Conservation (phyloP, 2,329 filamentous ascomycete genomes). For the Cadophora luteo-olivacea region DNA sequence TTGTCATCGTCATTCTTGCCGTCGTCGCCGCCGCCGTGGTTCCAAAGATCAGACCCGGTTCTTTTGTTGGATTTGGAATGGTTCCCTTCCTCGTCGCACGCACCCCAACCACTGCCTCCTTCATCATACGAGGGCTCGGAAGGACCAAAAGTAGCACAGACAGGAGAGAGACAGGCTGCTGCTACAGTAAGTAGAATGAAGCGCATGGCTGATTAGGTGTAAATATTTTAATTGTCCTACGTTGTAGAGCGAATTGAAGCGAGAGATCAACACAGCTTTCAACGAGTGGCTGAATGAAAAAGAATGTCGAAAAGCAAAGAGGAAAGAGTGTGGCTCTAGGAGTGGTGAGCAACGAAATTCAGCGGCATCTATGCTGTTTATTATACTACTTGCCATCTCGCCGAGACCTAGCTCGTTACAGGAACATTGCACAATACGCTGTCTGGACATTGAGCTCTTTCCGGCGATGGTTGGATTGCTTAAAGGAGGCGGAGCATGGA, state of each 20-base stretch:
- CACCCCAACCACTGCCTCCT: not conserved
- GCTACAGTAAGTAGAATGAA: not conserved
- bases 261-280: not conserved
- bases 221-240: not conserved
- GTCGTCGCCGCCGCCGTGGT: not conserved
- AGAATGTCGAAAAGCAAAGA: not conserved
- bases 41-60: not conserved
- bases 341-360: not conserved
- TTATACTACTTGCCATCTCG: not conserved
- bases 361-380: not conserved
- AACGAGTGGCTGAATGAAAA: not conserved
- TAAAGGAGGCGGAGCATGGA: conserved; percentile 18
- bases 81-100: not conserved
- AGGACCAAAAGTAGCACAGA: conserved; percentile 4
- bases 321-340: not conserved
- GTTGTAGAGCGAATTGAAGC: not conserved
- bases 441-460: not conserved
- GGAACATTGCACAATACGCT: not conserved
- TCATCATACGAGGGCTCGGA: not conserved
- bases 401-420: not conserved
- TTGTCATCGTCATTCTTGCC: conserved; percentile 3
- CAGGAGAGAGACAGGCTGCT: not conserved
- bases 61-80: not conserved
- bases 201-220: conserved; percentile 9
- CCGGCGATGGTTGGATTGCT: conserved; percentile 2